Evolutionary conservation across 129 eudicot genomes (phyloP).

Genomic region (Flaveria sonorensis): DNA sequence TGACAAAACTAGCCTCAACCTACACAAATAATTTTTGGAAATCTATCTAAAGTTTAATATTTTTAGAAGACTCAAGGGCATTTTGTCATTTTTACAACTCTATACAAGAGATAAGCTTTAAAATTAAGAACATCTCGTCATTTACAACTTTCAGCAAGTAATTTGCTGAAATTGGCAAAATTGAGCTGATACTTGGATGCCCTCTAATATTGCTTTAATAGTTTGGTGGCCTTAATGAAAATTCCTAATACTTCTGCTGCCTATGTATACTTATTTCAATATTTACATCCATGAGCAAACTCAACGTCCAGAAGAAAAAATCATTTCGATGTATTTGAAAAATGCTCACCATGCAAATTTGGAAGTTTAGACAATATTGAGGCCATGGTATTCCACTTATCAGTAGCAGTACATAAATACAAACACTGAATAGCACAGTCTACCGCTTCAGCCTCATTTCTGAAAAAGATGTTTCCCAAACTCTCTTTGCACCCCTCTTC

Average conservation of each 20-base stretch:
- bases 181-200: neutral
- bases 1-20: neutral
- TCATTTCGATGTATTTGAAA: slow-evolving; percentile 1
- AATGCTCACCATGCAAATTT: slow-evolving; percentile 53
- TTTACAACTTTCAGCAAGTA: neutral
- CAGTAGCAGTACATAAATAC: slow-evolving; percentile 60
- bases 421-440: slow-evolving; percentile 79
- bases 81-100: neutral
- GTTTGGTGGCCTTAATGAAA: neutral
- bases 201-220: neutral
- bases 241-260: neutral
- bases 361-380: slow-evolving; percentile 75
- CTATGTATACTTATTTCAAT: neutral
- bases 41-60: neutral
- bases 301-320: slow-evolving; percentile 22
- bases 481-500: slow-evolving; percentile 78
- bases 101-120: neutral
- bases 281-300: slow-evolving; percentile 15
- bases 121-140: neutral
- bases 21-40: neutral
- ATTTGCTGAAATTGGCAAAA: slow-evolving; percentile 1
- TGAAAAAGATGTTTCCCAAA: slow-evolving; percentile 47
- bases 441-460: slow-evolving; percentile 60
- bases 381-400: slow-evolving; percentile 83
- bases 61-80: neutral